Conservation (phyloP, 2,329 filamentous ascomycete genomes). For the Pseudogymnoascus sp. region DNA sequence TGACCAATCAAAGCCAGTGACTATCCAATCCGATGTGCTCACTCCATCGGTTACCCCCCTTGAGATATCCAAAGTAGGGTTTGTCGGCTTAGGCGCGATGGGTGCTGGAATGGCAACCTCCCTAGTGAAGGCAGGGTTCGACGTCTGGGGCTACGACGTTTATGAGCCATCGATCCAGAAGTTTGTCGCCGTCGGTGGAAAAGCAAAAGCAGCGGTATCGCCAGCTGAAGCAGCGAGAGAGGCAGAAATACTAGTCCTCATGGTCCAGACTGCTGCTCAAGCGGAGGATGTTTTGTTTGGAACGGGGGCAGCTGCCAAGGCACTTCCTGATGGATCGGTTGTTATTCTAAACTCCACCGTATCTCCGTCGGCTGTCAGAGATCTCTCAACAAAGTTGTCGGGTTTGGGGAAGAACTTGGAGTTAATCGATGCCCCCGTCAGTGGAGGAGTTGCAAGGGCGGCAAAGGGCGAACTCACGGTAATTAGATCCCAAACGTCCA, state of each 20-base stretch:
- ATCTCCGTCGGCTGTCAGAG: slow-evolving; percentile 55
- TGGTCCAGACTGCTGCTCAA: slow-evolving; percentile 48
- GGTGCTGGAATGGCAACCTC: slow-evolving; percentile 71
- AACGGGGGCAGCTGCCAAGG: slow-evolving; percentile 40
- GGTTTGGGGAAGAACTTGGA: slow-evolving; percentile 52
- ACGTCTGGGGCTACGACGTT: slow-evolving; percentile 62
- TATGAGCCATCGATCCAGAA: slow-evolving; percentile 57
- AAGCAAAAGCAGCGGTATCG: slow-evolving; percentile 40
- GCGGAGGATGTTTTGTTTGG: slow-evolving; percentile 59
- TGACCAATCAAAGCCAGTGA: neutral
- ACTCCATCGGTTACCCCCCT: slow-evolving; percentile 13
- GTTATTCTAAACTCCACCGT: slow-evolving; percentile 64
- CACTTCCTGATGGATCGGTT: slow-evolving; percentile 49
- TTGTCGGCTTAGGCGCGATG: slow-evolving; percentile 72
- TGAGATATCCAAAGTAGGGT: slow-evolving; percentile 33
- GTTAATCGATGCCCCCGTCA: slow-evolving; percentile 63
- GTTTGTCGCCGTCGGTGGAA: slow-evolving; percentile 55
- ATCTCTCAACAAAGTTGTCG: slow-evolving; percentile 50
- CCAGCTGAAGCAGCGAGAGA: slow-evolving; percentile 50
- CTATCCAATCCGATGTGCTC: neutral
- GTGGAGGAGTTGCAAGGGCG: slow-evolving; percentile 54
- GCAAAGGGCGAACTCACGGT: slow-evolving; percentile 32
- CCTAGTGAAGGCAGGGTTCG: slow-evolving; percentile 57
- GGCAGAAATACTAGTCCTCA: slow-evolving; percentile 56
- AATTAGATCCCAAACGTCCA: neutral